Conservation (phyloP, 208 protist genomes). For the Leishmania mexicana region DNA sequence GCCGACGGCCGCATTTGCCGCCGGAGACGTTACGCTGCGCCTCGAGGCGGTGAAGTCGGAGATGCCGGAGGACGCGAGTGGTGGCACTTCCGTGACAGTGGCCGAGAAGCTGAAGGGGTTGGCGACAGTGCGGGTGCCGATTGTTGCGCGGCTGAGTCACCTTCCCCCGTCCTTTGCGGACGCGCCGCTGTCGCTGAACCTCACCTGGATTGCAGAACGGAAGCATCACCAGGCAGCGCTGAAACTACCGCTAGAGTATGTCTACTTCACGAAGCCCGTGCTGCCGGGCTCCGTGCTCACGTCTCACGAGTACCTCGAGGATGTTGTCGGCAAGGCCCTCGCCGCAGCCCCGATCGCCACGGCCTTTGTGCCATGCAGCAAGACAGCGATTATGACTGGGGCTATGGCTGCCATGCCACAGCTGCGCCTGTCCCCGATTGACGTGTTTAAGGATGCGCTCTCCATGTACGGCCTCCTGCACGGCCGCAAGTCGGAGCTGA, state of each 20-base stretch:
- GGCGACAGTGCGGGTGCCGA: constrained; percentile 25
- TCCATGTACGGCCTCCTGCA: constrained; percentile 69
- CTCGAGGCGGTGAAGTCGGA: not conserved
- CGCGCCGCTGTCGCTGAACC: constrained; percentile 29
- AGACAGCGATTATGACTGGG: constrained; percentile 36
- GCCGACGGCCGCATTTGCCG: constrained; percentile 19
- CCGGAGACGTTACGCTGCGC: constrained; percentile 11
- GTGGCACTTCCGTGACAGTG: constrained; percentile 17
- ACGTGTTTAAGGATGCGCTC: constrained; percentile 71
- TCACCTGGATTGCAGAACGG: constrained; percentile 52
- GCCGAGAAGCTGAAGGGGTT: constrained; percentile 49
- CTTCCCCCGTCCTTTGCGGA: constrained; percentile 40
- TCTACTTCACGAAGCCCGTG: constrained; percentile 63
- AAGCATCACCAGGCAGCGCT: constrained; percentile 19
- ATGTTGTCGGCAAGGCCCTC: constrained; percentile 39
- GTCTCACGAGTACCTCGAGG: constrained; percentile 39
- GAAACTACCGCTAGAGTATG: constrained; percentile 44
- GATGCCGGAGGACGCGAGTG: not conserved
- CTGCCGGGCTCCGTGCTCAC: constrained; percentile 20
- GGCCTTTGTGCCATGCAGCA: constrained; percentile 57
- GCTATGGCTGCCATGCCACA: constrained; percentile 34
- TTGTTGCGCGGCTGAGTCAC: constrained; percentile 30
- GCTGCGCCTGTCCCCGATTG: constrained; percentile 53
- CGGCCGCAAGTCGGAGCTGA: constrained; percentile 46
- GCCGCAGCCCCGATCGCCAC: constrained; percentile 33